These are phyloP conservation scores for Paramyrothecium sp. DNA, from an alignment of 2,329 filamentous ascomycete species.

Conservation along the genomic window DNA sequence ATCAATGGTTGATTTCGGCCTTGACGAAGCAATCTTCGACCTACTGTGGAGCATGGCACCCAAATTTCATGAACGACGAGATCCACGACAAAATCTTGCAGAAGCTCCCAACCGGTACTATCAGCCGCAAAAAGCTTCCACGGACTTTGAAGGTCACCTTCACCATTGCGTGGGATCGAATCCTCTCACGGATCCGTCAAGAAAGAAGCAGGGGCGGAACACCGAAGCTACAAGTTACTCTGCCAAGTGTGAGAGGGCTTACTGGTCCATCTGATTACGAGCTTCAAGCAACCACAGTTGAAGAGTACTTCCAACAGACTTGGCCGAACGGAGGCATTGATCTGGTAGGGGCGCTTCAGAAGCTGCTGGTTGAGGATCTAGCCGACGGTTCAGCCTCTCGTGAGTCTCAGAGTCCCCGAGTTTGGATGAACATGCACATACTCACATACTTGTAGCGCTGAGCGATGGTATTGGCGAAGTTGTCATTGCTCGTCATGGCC, in stretches of 20 bases:
- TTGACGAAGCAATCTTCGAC: background rate
- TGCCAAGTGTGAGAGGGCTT: too few relatives aligned
- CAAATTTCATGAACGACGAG: background rate
- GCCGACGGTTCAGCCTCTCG: too few relatives aligned
- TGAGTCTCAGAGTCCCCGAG: too few relatives aligned
- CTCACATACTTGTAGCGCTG: too few relatives aligned
- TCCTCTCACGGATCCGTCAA: background rate
- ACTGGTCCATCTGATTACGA: background rate
- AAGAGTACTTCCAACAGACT: background rate
- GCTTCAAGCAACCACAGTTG: background rate
- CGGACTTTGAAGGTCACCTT: background rate
- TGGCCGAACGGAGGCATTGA: background rate
- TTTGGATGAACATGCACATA: too few relatives aligned
- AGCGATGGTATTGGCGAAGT: too few relatives aligned
- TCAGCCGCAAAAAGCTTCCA: background rate
- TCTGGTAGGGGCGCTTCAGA: background rate
- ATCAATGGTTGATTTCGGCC: background rate
- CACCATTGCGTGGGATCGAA: background rate
- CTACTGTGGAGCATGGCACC: background rate
- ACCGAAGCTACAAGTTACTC: too few relatives aligned
- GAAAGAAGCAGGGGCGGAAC: background rate
- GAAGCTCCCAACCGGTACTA: background rate
- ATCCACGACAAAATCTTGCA: background rate
- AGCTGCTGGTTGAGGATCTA: background rate
- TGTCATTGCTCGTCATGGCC: too few relatives aligned